Percentiles rank a stretch among this genome's conserved stretches.
Conservation (phyloP, 805 yeast genomes). For the Candida pseudofarinosa region DNA sequence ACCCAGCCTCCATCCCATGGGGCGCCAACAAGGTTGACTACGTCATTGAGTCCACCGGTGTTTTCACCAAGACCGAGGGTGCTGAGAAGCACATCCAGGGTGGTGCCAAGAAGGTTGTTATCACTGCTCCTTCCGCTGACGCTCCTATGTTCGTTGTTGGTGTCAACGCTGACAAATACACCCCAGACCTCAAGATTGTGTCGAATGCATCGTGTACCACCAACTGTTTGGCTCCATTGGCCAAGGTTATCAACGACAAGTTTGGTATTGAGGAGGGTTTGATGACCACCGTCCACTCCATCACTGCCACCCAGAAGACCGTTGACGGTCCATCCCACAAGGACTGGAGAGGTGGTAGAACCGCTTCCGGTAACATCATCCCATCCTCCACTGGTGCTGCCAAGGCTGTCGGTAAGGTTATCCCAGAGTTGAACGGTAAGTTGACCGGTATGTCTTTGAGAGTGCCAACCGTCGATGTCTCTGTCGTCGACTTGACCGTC, state of each 20-base stretch:
- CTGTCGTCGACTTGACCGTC: constrained; percentile 89
- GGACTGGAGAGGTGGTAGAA: constrained; percentile 99
- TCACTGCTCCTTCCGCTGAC: constrained; percentile 90
- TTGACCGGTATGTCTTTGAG: constrained; percentile 92
- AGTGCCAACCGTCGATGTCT: constrained; percentile 91
- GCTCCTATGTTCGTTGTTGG: constrained; percentile 96
- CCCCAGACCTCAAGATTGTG: constrained; percentile 67
- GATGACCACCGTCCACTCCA: constrained; percentile 95
- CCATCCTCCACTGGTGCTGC: constrained; percentile 98
- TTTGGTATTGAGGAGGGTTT: constrained; percentile 89
- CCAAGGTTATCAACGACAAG: constrained; percentile 80
- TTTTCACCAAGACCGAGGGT: constrained; percentile 78
- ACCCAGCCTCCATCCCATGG: constrained; percentile 89
- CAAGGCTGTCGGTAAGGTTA: constrained; percentile 94
- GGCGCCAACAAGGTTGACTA: constrained; percentile 74
- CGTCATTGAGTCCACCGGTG: constrained; percentile 94
- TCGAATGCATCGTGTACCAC: constrained; percentile 97
- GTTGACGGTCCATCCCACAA: constrained; percentile 96
- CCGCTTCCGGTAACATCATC: constrained; percentile 92
- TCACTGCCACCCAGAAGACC: constrained; percentile 94
- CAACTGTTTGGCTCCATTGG: constrained; percentile 92
- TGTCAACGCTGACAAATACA: constrained; percentile 80
- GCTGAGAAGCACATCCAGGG: constrained; percentile 81
- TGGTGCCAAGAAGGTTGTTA: constrained; percentile 93
- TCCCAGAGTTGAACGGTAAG: constrained; percentile 87